phyloP scores from a whole-genome alignment of 805 yeast species.

The Candida pseudoglaebosa region DNA sequence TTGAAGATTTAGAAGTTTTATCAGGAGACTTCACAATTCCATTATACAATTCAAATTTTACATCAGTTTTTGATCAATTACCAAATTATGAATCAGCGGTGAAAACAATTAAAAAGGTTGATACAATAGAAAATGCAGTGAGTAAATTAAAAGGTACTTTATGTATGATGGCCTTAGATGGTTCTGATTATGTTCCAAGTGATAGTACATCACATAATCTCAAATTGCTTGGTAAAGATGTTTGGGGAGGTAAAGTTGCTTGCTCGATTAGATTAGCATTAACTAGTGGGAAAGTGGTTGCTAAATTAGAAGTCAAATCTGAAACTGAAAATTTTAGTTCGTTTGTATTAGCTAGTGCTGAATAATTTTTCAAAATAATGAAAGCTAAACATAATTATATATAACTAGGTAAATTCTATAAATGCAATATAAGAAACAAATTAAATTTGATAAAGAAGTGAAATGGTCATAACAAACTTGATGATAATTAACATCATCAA shows the following conservation, averaged over 20 bases:
- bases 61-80: constrained; percentile 69
- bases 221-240: constrained; percentile 79
- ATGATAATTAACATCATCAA: no score
- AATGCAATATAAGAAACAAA: no score
- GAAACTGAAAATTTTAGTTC: constrained; percentile 48
- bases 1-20: constrained; percentile 69
- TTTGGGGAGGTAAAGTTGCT: constrained; percentile 56
- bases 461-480: no score
- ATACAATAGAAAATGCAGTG: constrained; percentile 39
- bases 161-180: constrained; percentile 60
- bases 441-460: no score
- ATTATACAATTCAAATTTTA: constrained; percentile 72
- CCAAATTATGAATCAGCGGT: constrained; percentile 59
- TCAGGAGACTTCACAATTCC: constrained; percentile 85
- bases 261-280: constrained; percentile 46
- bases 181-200: constrained; percentile 58
- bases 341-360: constrained; percentile 45
- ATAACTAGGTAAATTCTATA: background rate
- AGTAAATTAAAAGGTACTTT: constrained; percentile 49
- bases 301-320: constrained; percentile 49
- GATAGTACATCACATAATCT: constrained; percentile 64
- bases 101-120: constrained; percentile 52
- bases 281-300: constrained; percentile 56
- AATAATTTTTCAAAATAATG: constrained; percentile 4
- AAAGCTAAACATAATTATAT: no score